Conservation (phyloP, 768 basidiomycete species). For the Leccinellum albellum region DNA sequence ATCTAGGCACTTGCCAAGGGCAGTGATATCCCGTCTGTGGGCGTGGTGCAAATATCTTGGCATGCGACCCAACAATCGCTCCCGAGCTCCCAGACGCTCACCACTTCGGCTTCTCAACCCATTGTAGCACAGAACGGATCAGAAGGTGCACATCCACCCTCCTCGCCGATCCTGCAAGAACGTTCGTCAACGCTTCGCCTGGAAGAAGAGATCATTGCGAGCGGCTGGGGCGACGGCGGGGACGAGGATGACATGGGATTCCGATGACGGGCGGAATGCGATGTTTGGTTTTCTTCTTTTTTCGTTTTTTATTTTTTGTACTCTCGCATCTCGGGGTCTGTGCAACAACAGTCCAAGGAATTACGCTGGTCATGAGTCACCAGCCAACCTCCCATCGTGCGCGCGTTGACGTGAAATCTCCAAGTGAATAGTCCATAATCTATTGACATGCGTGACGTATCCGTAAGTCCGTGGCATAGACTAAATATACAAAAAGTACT, state of each 20-base stretch:
- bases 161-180: conserved; percentile 11
- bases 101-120: conserved; percentile 21
- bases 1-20: conserved; percentile 71
- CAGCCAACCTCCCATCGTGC: conserved; percentile 5
- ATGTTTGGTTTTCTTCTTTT: background rate
- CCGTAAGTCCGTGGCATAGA: conserved; percentile 7
- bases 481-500: background rate
- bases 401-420: background rate
- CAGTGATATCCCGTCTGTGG: conserved; percentile 58
- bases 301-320: conserved; percentile 11
- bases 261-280: conserved; percentile 20
- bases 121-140: conserved; percentile 17
- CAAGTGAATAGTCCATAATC: background rate
- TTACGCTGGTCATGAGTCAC: conserved; percentile 8
- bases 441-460: background rate
- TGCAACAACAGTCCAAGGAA: conserved; percentile 9
- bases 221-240: conserved; percentile 65
- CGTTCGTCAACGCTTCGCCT: conserved; percentile 34
- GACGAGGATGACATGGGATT: conserved; percentile 77
- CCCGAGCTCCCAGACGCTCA: conserved; percentile 17
- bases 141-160: conserved; percentile 25
- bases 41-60: conserved; percentile 67
- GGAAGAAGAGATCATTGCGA: conserved; percentile 62
- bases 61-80: conserved; percentile 37
- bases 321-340: conserved; percentile 10